Conservation (phyloP, 768 basidiomycete genomes). For the Albatrellus ellisii region DNA sequence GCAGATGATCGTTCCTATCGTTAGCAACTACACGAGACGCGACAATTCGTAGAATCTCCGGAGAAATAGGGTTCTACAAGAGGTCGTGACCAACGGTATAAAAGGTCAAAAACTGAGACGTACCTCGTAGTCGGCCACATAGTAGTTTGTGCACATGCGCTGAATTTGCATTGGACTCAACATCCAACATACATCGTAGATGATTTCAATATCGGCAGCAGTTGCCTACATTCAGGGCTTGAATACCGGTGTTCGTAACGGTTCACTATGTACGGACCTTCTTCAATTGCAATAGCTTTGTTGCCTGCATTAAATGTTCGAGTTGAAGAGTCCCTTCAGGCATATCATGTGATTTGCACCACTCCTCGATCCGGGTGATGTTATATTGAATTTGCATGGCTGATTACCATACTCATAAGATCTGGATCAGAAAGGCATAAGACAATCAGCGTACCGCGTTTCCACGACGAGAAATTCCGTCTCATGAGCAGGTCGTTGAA, state of each 20-base stretch:
- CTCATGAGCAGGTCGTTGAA: slow-evolving; percentile 99
- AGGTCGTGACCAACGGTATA: slow-evolving; percentile 5
- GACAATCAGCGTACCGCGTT: slow-evolving; percentile 60
- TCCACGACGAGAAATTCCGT: slow-evolving; percentile 99
- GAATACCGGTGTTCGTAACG: not conserved
- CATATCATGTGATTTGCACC: slow-evolving; percentile 99
- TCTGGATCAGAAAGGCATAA: not conserved
- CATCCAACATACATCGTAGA: slow-evolving; percentile 99
- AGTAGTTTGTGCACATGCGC: slow-evolving; percentile 98
- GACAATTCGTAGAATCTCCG: slow-evolving; percentile 93
- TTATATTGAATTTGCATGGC: slow-evolving; percentile 99
- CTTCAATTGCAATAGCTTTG: slow-evolving; percentile 94
- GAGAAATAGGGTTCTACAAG: slow-evolving; percentile 82
- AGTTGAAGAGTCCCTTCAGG: slow-evolving; percentile 95
- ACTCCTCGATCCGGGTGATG: slow-evolving; percentile 93
- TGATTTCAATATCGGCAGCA: slow-evolving; percentile 93
- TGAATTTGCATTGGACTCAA: slow-evolving; percentile 98
- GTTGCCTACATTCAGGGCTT: slow-evolving; percentile 45
- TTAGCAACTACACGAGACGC: slow-evolving; percentile 92
- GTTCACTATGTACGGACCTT: slow-evolving; percentile 41
- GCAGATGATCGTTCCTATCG: slow-evolving; percentile 92
- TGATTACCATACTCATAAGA: slow-evolving; percentile 19
- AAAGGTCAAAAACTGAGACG: slow-evolving; percentile 8
- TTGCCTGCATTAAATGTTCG: slow-evolving; percentile 99
- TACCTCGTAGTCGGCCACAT: slow-evolving; percentile 98